Conservation (phyloP, 768 basidiomycete genomes). For the Tricholoma terreum region DNA sequence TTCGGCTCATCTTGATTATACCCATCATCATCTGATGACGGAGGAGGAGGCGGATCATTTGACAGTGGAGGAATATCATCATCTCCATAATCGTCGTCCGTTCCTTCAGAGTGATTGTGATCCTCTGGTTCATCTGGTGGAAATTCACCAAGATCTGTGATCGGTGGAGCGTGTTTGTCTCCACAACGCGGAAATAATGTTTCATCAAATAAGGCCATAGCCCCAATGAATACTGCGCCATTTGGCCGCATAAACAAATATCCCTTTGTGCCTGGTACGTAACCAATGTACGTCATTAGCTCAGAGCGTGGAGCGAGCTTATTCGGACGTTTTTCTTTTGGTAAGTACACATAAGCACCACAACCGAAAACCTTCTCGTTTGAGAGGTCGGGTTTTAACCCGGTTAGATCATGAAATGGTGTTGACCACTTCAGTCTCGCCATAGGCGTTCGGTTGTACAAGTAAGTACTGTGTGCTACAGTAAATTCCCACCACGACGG, state of each 20-base stretch:
- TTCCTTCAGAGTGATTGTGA: background rate
- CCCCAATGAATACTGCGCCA: background rate
- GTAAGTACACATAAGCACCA: slow-evolving; percentile 5
- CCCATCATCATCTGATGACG: background rate
- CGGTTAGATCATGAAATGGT: background rate
- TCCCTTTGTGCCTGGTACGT: background rate
- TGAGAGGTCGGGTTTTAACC: background rate
- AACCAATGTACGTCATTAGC: background rate
- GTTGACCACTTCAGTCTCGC: background rate
- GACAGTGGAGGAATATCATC: background rate
- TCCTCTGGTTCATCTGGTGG: background rate
- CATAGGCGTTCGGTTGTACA: background rate
- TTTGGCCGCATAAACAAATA: background rate
- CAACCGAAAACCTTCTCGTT: slow-evolving; percentile 6
- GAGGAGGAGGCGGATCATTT: too few relatives aligned
- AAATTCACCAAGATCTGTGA: background rate
- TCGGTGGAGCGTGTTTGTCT: background rate
- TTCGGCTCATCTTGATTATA: background rate
- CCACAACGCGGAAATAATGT: slow-evolving; percentile 4
- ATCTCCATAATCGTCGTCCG: background rate
- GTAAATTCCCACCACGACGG: slow-evolving; percentile 6
- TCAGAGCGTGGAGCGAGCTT: slow-evolving; percentile 1
- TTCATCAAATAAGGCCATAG: slow-evolving; percentile 7
- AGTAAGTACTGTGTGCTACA: too few relatives aligned
- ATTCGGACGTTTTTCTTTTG: background rate